These are phyloP conservation scores for Entomortierella beljakovae DNA, from an alignment of 192 early-diverging fungal genomes.

Conservation along the genomic window DNA sequence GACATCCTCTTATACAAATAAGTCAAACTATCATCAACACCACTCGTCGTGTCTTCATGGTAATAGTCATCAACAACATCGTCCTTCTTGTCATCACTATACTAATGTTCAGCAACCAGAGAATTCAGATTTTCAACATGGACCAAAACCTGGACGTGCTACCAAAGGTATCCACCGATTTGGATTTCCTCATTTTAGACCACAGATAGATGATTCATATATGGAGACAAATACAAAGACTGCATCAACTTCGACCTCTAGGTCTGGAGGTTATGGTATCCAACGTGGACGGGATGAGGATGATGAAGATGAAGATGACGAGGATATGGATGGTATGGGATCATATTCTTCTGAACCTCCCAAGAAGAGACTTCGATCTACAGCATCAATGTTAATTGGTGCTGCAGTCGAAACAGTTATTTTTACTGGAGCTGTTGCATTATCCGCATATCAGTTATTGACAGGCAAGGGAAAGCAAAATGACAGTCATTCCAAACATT, in stretches of 20 bases:
- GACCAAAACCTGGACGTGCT: conserved; percentile 24
- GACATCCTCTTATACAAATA: conserved; percentile 22
- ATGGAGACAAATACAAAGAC: conserved; percentile 5
- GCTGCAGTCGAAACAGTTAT: conserved; percentile 54
- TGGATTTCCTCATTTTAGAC: conserved; percentile 27
- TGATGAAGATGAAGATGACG: conserved; percentile 10
- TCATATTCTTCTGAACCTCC: conserved; percentile 33
- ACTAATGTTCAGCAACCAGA: not conserved
- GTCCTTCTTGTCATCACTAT: conserved; percentile 27
- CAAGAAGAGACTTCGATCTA: conserved; percentile 38
- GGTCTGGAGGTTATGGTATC: conserved; percentile 29
- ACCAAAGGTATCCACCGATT: conserved; percentile 40
- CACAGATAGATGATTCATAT: conserved; percentile 25
- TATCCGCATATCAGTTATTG: conserved; percentile 47
- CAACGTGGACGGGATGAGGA: not conserved
- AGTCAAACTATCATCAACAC: conserved; percentile 9
- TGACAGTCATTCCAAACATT: conserved; percentile 11
- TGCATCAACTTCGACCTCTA: conserved; percentile 21
- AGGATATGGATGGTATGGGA: conserved; percentile 3
- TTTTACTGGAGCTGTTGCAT: conserved; percentile 53
- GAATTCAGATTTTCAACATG: not conserved
- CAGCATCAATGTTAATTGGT: conserved; percentile 38
- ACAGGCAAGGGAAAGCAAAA: conserved; percentile 28
- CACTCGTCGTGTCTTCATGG: conserved; percentile 21
- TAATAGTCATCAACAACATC: conserved; percentile 20